A percentile compares a stretch with the other conserved stretches of the same genome.
These are phyloP conservation scores for Pythium biforme DNA, from an alignment of 352 stramenopile genomes.

Conservation along the genomic window DNA sequence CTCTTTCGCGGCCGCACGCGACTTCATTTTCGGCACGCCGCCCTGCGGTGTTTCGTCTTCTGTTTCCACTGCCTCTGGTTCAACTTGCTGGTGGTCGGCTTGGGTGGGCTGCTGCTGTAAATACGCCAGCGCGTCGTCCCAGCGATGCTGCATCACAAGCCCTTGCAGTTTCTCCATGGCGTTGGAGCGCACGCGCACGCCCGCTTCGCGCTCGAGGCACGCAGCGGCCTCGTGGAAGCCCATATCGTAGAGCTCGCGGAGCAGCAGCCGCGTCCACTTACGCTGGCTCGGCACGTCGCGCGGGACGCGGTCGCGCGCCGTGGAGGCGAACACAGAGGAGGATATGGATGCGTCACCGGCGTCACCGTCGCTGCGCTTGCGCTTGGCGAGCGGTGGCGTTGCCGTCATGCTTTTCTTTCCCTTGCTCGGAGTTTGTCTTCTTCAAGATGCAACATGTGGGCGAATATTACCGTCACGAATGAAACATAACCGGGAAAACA, in stretches of 20 bases:
- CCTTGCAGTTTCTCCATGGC: conserved; percentile 54
- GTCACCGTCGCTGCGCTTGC: conserved; percentile 23
- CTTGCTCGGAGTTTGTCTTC: background rate
- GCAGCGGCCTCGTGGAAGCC: conserved; percentile 42
- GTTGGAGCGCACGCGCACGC: conserved; percentile 48
- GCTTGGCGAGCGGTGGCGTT: conserved; percentile 18
- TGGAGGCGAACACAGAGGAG: background rate
- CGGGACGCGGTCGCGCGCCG: conserved; percentile 9
- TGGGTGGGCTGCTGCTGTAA: conserved; percentile 19
- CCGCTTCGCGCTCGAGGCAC: conserved; percentile 57
- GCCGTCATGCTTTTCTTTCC: conserved; percentile 1
- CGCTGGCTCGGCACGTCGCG: conserved; percentile 27
- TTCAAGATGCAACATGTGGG: background rate
- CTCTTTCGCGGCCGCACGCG: conserved; percentile 33
- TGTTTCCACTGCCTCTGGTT: background rate
- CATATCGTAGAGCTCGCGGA: conserved; percentile 78
- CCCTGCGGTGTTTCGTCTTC: background rate
- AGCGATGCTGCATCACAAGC: conserved; percentile 39
- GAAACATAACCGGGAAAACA: too few species aligned
- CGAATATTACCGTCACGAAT: background rate
- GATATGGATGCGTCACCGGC: background rate
- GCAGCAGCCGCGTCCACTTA: conserved; percentile 70
- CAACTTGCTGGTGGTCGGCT: background rate
- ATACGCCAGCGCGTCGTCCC: conserved; percentile 54
- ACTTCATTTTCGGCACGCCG: conserved; percentile 44